Base-by-base conservation (phyloP, 2,329 filamentous ascomycete species). In the Beauveria caledonica region DNA sequence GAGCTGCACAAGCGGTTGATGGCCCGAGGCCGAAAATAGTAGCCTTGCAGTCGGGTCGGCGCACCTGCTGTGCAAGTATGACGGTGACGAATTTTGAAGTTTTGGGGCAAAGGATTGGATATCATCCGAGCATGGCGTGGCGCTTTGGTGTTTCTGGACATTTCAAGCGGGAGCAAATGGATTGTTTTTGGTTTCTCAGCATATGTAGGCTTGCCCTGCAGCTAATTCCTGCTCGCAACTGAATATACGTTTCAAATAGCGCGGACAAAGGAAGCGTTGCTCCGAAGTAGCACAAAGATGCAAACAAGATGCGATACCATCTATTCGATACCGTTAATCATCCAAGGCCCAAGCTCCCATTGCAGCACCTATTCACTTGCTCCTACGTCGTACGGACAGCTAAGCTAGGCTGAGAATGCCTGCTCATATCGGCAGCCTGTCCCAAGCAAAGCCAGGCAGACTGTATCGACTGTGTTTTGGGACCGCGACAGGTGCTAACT, bases 1-100 rank as follows among this genome's bases (percentile, higher is more conserved):
- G 83, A 86, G 67, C 69, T 87, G 46, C 78, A 80, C 44, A 76
- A 76, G 62, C 80, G 77, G 67, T 70, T 87, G 50, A 71, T 86
- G 66, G 81, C 80, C 0, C 77, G 81, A 62, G 83, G 83, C 5
- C 75, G 73, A 61, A 86, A 83, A 70, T 78, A 53, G 50, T 48
- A 40, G 50, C 21, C 21, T 39, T 39, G 13, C 2, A 21, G 23
- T n/a, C 33, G 3, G 36, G 29, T 5, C 15, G 23, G 21, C 6
- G 19, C 7, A 10, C 23, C 23, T 48, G 10, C 23, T 23, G 48
- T 13, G n/a, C 21, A 51, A 23, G 45, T 27, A 36, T 25, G 46
- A 51, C 17, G 23, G 39, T 42, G 21, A 51, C 1, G 23, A 25
- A 17, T 40, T 9, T 49, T 40, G 54, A 10, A 27, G 19, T 54